Percentiles rank a stretch among this genome's conserved stretches.
phyloP scores from a whole-genome alignment of 2,329 filamentous ascomycete species.

The Botrytis pseudocinerea region DNA sequence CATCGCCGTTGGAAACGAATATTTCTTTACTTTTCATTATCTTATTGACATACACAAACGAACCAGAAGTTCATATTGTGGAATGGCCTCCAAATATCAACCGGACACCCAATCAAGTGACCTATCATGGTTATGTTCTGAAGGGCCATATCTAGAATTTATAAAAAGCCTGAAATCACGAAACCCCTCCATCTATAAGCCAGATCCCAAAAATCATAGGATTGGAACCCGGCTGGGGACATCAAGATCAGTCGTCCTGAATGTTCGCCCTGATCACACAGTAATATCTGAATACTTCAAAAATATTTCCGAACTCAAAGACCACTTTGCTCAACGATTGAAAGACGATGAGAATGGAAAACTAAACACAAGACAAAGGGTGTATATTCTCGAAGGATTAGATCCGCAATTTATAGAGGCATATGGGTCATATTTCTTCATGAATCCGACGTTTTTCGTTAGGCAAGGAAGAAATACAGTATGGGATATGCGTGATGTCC shows the following conservation, averaged over 20 bases:
- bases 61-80: neutral
- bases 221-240: constrained; percentile 21
- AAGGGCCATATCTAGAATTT: constrained; percentile 21
- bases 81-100: neutral
- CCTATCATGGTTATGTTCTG: constrained; percentile 19
- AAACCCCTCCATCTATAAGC: constrained; percentile 9
- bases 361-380: neutral
- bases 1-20: neutral
- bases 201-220: constrained; percentile 17
- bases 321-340: neutral
- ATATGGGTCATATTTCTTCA: constrained; percentile 21
- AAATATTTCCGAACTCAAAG: neutral
- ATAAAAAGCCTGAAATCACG: constrained; percentile 15
- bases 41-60: neutral
- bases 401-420: constrained; percentile 23
- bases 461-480: constrained; percentile 22
- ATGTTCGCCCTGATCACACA: neutral
- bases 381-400: constrained; percentile 24
- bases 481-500: constrained; percentile 7
- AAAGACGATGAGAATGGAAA: neutral
- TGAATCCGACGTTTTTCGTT: constrained; percentile 25
- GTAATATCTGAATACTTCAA: neutral
- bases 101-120: neutral
- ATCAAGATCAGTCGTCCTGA: constrained; percentile 19
- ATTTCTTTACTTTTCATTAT: neutral